phyloP scores from a whole-genome alignment of 306 rosid species.

The Cucumis sativus region DNA sequence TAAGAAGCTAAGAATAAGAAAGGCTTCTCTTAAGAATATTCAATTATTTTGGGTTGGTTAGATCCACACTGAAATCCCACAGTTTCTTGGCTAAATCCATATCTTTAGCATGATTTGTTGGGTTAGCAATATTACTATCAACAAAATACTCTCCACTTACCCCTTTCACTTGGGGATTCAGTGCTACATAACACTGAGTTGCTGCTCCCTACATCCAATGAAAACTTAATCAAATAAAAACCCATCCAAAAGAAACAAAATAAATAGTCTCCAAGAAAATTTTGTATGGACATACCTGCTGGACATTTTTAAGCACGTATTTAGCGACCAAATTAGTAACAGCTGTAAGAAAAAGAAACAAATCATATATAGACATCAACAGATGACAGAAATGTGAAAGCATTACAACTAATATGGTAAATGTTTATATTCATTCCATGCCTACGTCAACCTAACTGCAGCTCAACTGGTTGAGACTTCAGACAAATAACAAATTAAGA shows the following conservation, averaged over 20 bases:
- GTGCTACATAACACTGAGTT: constrained; percentile 33
- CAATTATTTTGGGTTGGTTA: constrained; percentile 14
- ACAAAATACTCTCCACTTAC: constrained; percentile 31
- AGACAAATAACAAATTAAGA: neutral
- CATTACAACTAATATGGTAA: neutral
- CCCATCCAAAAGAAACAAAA: neutral
- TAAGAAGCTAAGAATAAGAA: neutral
- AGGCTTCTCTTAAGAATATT: neutral
- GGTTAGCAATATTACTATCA: constrained; percentile 22
- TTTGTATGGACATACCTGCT: constrained; percentile 37
- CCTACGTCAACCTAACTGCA: neutral
- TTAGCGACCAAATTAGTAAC: constrained; percentile 30
- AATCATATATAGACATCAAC: neutral
- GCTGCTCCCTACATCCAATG: constrained; percentile 29
- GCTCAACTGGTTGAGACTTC: neutral
- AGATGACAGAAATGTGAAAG: neutral
- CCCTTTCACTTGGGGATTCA: constrained; percentile 29
- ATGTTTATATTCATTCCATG: neutral
- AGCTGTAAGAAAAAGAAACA: constrained; percentile 28
- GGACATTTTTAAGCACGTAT: constrained; percentile 42
- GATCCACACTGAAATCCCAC: constrained; percentile 31
- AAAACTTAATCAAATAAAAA: neutral
- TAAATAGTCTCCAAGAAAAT: neutral
- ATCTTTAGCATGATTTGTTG: constrained; percentile 18
- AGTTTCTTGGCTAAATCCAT: constrained; percentile 25